Base-by-base conservation (phyloP, 192 early-diverging fungal genomes). In the Coemansia sp. region DNA sequence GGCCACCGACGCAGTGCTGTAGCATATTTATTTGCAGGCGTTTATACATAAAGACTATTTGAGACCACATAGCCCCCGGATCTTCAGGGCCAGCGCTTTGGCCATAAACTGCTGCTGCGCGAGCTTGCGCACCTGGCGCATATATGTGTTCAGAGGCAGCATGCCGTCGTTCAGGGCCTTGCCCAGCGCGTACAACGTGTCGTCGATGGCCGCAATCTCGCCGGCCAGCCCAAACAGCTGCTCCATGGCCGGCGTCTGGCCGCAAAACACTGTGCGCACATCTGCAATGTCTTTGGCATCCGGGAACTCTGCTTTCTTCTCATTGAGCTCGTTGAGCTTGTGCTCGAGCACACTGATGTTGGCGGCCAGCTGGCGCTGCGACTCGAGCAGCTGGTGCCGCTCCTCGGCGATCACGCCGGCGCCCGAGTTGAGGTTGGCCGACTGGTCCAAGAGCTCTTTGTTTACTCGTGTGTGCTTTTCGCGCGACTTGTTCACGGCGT, bases 61-160 rank as follows among this genome's bases (percentile, higher is more conserved):
- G 11, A 56, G 46, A 15, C 47, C 47, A 6, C 77, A 71, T 17
- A 80, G 60, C 3, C 65, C 51, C 6, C 87, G 76, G 48, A 90
- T 85, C 71, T 91, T 93, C 38, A 88, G 78, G 6, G 87, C 85
- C 56, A 91, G 71, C 0, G 90, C 93, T 42, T 92, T 84, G 40
- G 92, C 91, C 87, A 94, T 85, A 65, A 95, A 97, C 70, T 95
- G 92, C 57, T 95, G 93, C 57, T 91, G 80, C 0, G 93, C 88
- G 17, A 97, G 80, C 38, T 83, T 86, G 5, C 95, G 85, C 26
- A 91, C 86, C 61, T 85, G 84, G 85, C 94, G 92, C 87, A 95
- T 88, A 62, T 89, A 97, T 1, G 83, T 83, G 23, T 73, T 66
- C 21, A 91, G 62, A 10, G 92, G 85, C 44, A 97, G 85, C 55